Percentiles rank a stretch among this genome's conserved stretches.
Conservation (phyloP, 805 yeast genomes). For the Candida dendrica region DNA sequence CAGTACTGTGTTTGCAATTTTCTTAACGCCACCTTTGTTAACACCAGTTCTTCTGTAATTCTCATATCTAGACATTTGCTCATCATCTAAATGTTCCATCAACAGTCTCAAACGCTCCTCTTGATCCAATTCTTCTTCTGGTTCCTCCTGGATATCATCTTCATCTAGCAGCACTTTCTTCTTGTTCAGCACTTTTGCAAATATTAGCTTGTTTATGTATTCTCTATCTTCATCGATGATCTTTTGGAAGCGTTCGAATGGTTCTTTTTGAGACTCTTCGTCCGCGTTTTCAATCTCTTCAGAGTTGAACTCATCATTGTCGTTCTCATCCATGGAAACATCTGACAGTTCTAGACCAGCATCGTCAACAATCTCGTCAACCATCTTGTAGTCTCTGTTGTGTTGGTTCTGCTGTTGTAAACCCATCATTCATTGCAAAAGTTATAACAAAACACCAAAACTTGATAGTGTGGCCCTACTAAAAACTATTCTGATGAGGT, state of each 20-base stretch:
- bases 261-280: constrained; percentile 3
- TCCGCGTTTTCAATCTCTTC: constrained; percentile 8
- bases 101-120: constrained; percentile 57
- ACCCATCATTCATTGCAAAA: too few species aligned
- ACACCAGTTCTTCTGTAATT: constrained; percentile 74
- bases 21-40: constrained; percentile 69
- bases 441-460: too few species aligned
- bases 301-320: not conserved
- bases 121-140: constrained; percentile 30
- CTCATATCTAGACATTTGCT: constrained; percentile 83
- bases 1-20: constrained; percentile 67
- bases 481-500: too few species aligned
- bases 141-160: constrained; percentile 20
- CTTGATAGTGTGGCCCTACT: too few species aligned
- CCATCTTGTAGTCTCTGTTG: too few species aligned
- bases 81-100: constrained; percentile 67
- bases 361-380: not conserved
- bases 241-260: constrained; percentile 4
- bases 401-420: too few species aligned
- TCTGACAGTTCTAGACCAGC: constrained; percentile 22
- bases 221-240: constrained; percentile 15
- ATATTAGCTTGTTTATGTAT: constrained; percentile 10
- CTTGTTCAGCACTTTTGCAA: constrained; percentile 6
- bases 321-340: constrained; percentile 20
- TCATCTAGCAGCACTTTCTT: constrained; percentile 12